Conservation (phyloP, 306 rosid species). For the Sicyos baderoa region DNA sequence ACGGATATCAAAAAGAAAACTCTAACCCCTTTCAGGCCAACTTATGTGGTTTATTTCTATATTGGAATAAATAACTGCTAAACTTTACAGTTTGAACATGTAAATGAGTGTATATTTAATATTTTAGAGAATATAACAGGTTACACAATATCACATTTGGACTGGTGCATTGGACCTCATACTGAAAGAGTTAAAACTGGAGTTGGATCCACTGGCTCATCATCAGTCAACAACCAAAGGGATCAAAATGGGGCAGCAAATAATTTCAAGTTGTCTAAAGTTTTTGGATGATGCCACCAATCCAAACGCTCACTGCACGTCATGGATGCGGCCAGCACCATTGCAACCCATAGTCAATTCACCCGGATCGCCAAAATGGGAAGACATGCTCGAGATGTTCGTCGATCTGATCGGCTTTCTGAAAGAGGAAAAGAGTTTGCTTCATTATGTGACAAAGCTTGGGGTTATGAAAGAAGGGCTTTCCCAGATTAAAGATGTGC, state of each 20-base stretch:
- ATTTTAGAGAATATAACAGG: conserved; percentile 23
- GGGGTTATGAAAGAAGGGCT: conserved; percentile 78
- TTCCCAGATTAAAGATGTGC: conserved; percentile 63
- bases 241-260: conserved; percentile 50
- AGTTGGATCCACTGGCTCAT: conserved; percentile 37
- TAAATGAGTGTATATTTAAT: background rate
- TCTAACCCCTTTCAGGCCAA: background rate
- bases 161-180: conserved; percentile 45
- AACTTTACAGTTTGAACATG: background rate
- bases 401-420: conserved; percentile 50
- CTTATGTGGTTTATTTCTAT: background rate
- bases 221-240: conserved; percentile 31
- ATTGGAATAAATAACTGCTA: background rate
- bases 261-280: conserved; percentile 55
- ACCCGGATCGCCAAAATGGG: conserved; percentile 54
- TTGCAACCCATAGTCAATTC: conserved; percentile 25
- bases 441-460: conserved; percentile 43
- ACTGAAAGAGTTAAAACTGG: conserved; percentile 45
- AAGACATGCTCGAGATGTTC: conserved; percentile 74
- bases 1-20: too few species aligned
- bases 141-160: conserved; percentile 70
- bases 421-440: conserved; percentile 39
- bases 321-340: conserved; percentile 74
- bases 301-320: conserved; percentile 37
- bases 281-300: conserved; percentile 37